Evolutionary conservation across 129 eudicot genomes (phyloP), one percentile per base, ranked within the genome.

Genomic region (Dittrichia graveolens): DNA sequence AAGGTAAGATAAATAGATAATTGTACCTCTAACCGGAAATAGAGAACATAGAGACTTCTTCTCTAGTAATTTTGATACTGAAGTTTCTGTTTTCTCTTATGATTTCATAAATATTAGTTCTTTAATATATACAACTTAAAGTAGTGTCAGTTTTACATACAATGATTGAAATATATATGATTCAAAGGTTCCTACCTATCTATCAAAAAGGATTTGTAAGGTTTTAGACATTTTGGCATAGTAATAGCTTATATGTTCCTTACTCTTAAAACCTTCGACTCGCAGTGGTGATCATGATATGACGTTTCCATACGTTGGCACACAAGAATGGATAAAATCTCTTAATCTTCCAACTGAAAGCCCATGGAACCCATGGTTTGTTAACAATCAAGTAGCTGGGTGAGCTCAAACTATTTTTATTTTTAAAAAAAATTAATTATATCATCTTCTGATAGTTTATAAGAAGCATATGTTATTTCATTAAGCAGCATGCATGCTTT

Each of bases 281-380:
- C 8, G 55, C 76, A 80, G 84, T 18, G 84, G 81, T 44, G 84
- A 69, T 64, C 84, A 80, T 69, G 84, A 80, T 39, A 61, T 80
- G 81, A 52, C 74, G 15, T 71, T 80, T 50, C 80, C 81, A 14
- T 70, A 62, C 8, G 66, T 80, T 31, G 80, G 80, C 11, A 54
- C 56, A 3, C 14, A 58, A 18, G 44, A 44, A 7, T 75, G 74
- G 84, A 80, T 80, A 18, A 19, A 11, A 42, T 31, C 52, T 60
- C 84, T 80, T 15, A 44, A 39, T 70, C 37, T 74, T 8, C 12
- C 80, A 0, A 4, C 62, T 37, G 48, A 59, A 38, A 71, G 49
- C 34, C 60, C 55, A 2, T 78, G 82, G 82, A 37, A 62, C 15
- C 82, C 73, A 53, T 78, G 72, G 67, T 71, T 31, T 5, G 82